Evolutionary conservation across 495 filamentous ascomycete genomes (phyloP), one percentile per base, ranked within the genome.

Genomic region (Trichoderma reesei): DNA sequence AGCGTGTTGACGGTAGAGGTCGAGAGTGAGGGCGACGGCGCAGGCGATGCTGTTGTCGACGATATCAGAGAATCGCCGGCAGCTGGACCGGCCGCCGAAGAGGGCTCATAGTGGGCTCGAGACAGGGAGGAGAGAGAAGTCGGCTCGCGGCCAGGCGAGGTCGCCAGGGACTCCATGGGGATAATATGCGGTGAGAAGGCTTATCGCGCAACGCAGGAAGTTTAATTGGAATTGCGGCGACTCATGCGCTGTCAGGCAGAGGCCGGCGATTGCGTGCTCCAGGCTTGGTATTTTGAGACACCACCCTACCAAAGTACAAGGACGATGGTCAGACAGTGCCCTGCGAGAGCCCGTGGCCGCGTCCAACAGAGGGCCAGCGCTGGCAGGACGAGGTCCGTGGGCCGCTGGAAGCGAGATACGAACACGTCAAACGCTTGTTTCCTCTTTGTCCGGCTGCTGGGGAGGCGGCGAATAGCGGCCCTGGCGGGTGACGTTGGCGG

Each of bases 241-340:
- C 51, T 56, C 51, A 34, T 56, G 51, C 51, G 51, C 51, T 56
- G 51, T 33, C 51, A 56, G 26, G 51, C 26, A 16, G 34, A 14
- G 26, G 38, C 38, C 38, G 11, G 51, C 51, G 51, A 56, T 56
- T 56, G 51, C 51, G 51, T 56, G 51, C 51, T 56, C 20, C 4
- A 26, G 26, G 20, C 51, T 56, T 56, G 51, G 51, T 56, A 56
- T 56, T 56, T 34, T 56, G 51, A 56, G 51, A 56, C 46, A 54
- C 51, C 51, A 56, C 51, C 51, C 48, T 46, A 46, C 11, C 5
- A 14, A 14, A 26, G 26, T 26, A 26, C 26, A 26, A 26, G 26
- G 26, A 26, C 26, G 26, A 26, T 26, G 26, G 26, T 26, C 26
- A 26, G 26, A 26, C 26, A 26, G 26, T 26, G 26, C 26, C 26